These are phyloP conservation scores for Penicillium tannophilum DNA, from an alignment of 495 filamentous ascomycete genomes.

Conservation along the genomic window DNA sequence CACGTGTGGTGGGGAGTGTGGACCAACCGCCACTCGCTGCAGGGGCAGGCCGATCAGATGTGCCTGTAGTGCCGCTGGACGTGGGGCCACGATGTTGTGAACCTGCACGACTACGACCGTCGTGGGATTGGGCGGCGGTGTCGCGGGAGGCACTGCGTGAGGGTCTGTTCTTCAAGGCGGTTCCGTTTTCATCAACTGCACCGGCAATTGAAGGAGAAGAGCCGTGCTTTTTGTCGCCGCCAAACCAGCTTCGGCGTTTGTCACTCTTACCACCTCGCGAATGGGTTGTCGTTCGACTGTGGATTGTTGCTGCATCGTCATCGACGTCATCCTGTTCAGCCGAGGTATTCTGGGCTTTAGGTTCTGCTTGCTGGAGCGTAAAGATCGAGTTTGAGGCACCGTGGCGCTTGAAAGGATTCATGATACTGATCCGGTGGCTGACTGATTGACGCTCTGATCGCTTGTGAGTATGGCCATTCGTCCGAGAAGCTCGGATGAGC, in stretches of 20 bases:
- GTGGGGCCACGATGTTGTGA: conserved; percentile 34
- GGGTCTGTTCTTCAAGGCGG: conserved; percentile 29
- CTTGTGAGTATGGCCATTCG: conserved; percentile 36
- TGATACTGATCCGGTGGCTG: conserved; percentile 51
- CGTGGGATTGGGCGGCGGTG: conserved; percentile 34
- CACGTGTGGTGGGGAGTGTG: conserved; percentile 40
- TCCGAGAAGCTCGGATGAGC: conserved; percentile 33
- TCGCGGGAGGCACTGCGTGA: conserved; percentile 38
- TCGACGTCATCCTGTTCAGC: conserved; percentile 32
- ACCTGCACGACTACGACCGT: conserved; percentile 34
- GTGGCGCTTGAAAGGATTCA: conserved; percentile 53
- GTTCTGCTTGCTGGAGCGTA: conserved; percentile 32
- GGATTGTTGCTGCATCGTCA: conserved; percentile 47
- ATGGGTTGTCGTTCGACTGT: conserved; percentile 44
- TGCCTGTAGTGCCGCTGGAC: conserved; percentile 14
- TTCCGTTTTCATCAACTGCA: conserved; percentile 36
- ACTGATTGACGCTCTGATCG: conserved; percentile 43
- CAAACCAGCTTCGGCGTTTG: conserved; percentile 48
- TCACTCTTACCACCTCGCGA: conserved; percentile 40
- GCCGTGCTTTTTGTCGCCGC: conserved; percentile 41
- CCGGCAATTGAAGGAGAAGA: conserved; percentile 37
- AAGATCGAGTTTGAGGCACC: conserved; percentile 38
- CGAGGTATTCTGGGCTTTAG: conserved; percentile 26
- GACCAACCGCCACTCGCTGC: conserved; percentile 41
- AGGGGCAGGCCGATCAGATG: conserved; percentile 26